A percentile compares a stretch with the other conserved stretches of the same genome.
phyloP scores from a whole-genome alignment of 192 early-diverging fungal species.

The Umbelopsis vinacea region DNA sequence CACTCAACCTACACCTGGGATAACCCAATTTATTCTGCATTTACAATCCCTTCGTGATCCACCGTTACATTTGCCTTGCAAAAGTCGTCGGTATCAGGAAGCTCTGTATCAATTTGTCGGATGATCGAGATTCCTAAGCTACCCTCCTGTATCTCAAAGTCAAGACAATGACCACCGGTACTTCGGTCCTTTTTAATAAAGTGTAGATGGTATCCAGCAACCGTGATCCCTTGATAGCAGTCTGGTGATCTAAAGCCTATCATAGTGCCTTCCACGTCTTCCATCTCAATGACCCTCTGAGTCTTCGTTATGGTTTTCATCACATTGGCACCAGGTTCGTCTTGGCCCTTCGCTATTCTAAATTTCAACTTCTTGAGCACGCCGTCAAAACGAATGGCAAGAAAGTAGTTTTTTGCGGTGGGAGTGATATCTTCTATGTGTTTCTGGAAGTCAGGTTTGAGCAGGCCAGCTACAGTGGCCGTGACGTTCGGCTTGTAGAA shows the following conservation, averaged over 20 bases:
- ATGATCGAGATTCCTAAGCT: background rate
- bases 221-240: slow-evolving; percentile 11
- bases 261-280: slow-evolving; percentile 13
- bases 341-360: background rate
- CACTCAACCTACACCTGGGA: background rate
- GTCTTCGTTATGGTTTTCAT: background rate
- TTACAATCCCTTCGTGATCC: background rate
- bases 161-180: slow-evolving; percentile 2
- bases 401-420: slow-evolving; percentile 3
- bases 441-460: background rate
- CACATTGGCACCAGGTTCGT: background rate
- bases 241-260: slow-evolving; percentile 7
- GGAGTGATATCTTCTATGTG: background rate
- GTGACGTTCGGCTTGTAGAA: background rate
- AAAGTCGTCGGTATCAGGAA: background rate
- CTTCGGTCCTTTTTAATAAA: slow-evolving; percentile 10
- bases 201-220: slow-evolving; percentile 19
- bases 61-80: slow-evolving; percentile 3
- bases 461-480: background rate
- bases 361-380: slow-evolving; percentile 1
- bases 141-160: background rate
- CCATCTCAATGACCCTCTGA: background rate
- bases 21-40: background rate
- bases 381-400: background rate
- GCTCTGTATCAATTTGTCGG: background rate